Conservation (phyloP, 768 basidiomycete genomes). For the Pleurotus giganteus region DNA sequence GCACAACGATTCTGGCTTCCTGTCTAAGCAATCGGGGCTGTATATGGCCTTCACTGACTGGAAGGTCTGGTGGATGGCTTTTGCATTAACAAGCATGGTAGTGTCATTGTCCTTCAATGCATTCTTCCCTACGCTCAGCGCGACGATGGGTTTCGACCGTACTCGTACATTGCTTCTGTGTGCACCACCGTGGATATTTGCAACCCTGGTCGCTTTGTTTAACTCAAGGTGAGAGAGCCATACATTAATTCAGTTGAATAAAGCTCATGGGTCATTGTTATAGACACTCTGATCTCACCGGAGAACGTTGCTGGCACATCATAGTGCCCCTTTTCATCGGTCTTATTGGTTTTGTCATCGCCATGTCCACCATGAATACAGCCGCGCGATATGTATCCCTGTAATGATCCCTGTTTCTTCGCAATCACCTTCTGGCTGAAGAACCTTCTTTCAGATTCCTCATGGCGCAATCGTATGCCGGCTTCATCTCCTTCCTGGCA, state of each 20-base stretch:
- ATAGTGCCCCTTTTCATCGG: constrained; percentile 51
- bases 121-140: constrained; percentile 70
- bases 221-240: constrained; percentile 40
- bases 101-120: constrained; percentile 68
- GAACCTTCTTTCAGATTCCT: constrained; percentile 51
- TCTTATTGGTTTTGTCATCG: constrained; percentile 65
- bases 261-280: constrained; percentile 6
- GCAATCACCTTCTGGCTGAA: neutral
- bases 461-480: constrained; percentile 73
- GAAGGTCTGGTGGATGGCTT: constrained; percentile 66
- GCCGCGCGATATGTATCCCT: constrained; percentile 64
- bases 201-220: constrained; percentile 53
- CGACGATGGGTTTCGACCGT: constrained; percentile 64
- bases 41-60: constrained; percentile 60
- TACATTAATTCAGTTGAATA: neutral
- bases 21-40: constrained; percentile 40
- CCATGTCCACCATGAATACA: constrained; percentile 60
- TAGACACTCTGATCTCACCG: constrained; percentile 68
- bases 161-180: constrained; percentile 62
- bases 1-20: constrained; percentile 5
- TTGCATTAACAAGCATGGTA: constrained; percentile 37
- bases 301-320: constrained; percentile 74
- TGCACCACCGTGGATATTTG: constrained; percentile 61
- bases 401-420: constrained; percentile 31
- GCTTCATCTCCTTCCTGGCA: constrained; percentile 62